Base-by-base conservation (phyloP, 106 monocot species). In the Acanthochlamys bracteata region DNA sequence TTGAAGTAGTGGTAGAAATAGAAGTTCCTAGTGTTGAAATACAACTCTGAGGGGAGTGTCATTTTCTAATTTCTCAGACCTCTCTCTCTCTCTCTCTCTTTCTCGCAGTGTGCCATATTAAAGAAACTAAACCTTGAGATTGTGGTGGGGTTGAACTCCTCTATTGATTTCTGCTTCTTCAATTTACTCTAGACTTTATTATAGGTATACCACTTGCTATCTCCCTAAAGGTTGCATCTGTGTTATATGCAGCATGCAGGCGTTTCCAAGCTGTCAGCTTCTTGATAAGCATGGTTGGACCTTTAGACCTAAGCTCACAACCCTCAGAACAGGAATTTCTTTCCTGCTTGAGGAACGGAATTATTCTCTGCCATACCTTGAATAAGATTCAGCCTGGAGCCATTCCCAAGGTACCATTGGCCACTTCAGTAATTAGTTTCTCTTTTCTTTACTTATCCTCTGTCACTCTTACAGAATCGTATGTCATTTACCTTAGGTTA, bases 301-400 rank as follows among this genome's bases (percentile, higher is more conserved):
- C 86, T 20, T 53, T 90, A 16, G 66, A 75, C 1, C 24, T 90
- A 33, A 20, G 86, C 0, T 24, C 57, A 2, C 61, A 69, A 25
- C 90, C 90, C 0, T 74, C 90, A 4, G 90, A 90, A 66, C 61
- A 69, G 22, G 83, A 90, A 26, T 85, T 90, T 45, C 49, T 80
- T 42, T 64, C 83, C 47, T 73, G 75, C 73, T 61, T 90, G 51
- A 72, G 80, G 61, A 90, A 68, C 46, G 90, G 86, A 11, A 65
- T 90, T 19, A 66, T 80, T 24, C 86, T 90, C 0, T 90, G 90
- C 77, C 83, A 83, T 41, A 52, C 74, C 56, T 75, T 90, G 22
- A 90, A 90, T 65, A 90, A 83, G 78, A 78, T 90, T 63, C 74
- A 83, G 20, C 83, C 83, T 0, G 86, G 86, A n/a, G 72, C 80